Base-by-base conservation (phyloP, 192 early-diverging fungal genomes). In the Glomus cerebriforme region DNA sequence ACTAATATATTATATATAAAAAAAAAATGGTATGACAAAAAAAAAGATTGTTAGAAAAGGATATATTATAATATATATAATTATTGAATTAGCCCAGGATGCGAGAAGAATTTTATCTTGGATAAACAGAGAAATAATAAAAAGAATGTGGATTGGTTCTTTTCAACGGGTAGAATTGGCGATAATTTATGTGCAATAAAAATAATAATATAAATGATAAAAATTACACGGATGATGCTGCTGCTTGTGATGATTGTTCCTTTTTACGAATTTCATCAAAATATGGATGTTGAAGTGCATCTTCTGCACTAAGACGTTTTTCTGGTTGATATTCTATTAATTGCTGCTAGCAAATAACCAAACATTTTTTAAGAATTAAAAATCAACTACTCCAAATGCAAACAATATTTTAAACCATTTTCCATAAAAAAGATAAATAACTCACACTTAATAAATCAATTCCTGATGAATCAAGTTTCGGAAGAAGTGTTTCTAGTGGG, bases 381-480 rank as follows among this genome's bases (percentile, higher is more conserved):
- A 49, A 26, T 43, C 9, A 5, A 49, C 13, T 71, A 19, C 2
- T 39, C 26, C 12, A 75, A 59, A 26, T 59, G 54, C 26, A 58
- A 32, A 27, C n/a, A 54, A 73, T 19, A 9, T 10, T 73, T 54
- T 17, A 31, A 13, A 54, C 22, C 37, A 17, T 26, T 13, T 32
- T 29, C 6, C 8, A 15, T 10, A 22, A 37, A 49, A 47, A 62
- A 8, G n/a, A 27, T 31, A 22, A n/a, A n/a, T 9, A 63, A 80
- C 82, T 84, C 86, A 88, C 89, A 77, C 82, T 85, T 81, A 99
- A 87, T 80, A 99, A 85, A 79, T 98, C 94, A 47, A 98, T 91
- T 49, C 97, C 97, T 34, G 85, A 78, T 9, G 91, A 68, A 83
- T 95, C 94, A 26, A 99, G 87, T 82, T 96, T 97, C 27, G 95